Percentiles rank a stretch among this genome's conserved stretches.
Evolutionary conservation across 805 yeast genomes (phyloP).

Genomic region (Candida sonorensis): DNA sequence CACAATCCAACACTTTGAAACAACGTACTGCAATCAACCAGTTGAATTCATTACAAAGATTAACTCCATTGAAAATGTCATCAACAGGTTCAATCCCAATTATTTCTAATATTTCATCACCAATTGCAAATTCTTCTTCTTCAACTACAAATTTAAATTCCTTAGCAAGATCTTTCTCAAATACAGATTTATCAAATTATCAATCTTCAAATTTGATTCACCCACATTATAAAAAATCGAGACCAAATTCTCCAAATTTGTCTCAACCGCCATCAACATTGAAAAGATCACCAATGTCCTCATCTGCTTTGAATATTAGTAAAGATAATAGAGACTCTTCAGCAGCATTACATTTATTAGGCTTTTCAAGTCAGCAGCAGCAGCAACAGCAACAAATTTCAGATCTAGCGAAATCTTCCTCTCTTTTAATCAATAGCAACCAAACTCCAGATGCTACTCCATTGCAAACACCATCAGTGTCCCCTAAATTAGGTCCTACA

Average conservation of each 20-base stretch:
- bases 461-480: constrained; percentile 30
- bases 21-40: no score
- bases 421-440: no score
- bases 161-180: constrained; percentile 27
- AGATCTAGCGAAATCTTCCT: constrained; percentile 1
- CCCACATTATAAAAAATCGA: constrained; percentile 38
- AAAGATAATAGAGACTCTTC: constrained; percentile 20
- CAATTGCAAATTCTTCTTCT: constrained; percentile 1
- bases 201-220: constrained; percentile 17
- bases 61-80: constrained; percentile 32
- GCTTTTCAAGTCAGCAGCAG: constrained; percentile 13
- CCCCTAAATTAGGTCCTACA: constrained; percentile 25
- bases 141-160: constrained; percentile 10
- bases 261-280: constrained; percentile 13
- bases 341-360: constrained; percentile 24
- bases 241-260: constrained; percentile 42
- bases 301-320: constrained; percentile 12
- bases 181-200: constrained; percentile 31
- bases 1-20: no score
- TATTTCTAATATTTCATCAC: constrained; percentile 3
- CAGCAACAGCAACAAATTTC: constrained; percentile 1
- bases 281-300: constrained; percentile 22
- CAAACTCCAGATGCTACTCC: constrained; percentile 29
- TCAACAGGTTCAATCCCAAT: constrained; percentile 13
- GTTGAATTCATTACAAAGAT: constrained; percentile 37